Evolutionary conservation across 2,329 filamentous ascomycete genomes (phyloP).

Genomic region (Venturia nashicola): DNA sequence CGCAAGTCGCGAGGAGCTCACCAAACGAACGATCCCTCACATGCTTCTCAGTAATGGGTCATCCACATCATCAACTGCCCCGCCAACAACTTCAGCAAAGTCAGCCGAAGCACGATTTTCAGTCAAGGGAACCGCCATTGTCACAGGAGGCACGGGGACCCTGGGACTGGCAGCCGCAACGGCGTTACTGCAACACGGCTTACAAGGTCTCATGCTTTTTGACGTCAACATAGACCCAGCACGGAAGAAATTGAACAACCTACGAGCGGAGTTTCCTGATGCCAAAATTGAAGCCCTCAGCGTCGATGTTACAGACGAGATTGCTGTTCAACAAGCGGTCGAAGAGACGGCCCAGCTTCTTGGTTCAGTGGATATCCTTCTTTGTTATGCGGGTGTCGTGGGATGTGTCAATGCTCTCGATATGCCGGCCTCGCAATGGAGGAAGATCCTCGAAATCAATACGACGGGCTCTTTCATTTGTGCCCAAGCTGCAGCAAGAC

Average conservation of each 20-base stretch:
- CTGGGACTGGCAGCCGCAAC: conserved; percentile 45
- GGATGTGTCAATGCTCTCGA: conserved; percentile 48
- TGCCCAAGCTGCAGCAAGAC: conserved; percentile 49
- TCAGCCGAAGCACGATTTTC: conserved; percentile 3
- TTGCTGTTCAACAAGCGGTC: conserved; percentile 33
- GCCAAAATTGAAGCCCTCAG: conserved; percentile 36
- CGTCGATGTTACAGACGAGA: conserved; percentile 48
- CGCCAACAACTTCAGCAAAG: background rate
- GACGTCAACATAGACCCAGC: conserved; percentile 40
- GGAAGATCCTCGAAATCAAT: conserved; percentile 57
- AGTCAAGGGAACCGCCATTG: conserved; percentile 18
- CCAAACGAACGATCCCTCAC: conserved; percentile 3
- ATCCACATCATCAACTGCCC: background rate
- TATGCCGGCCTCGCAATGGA: conserved; percentile 46
- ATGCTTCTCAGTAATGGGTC: conserved; percentile 1
- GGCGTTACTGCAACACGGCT: conserved; percentile 58
- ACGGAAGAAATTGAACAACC: conserved; percentile 28
- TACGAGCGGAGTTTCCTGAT: conserved; percentile 43
- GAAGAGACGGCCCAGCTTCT: conserved; percentile 29
- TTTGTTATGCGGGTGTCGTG: conserved; percentile 59
- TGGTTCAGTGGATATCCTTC: conserved; percentile 42
- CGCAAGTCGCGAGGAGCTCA: conserved; percentile 1
- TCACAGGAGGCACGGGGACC: conserved; percentile 56
- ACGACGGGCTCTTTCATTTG: conserved; percentile 58
- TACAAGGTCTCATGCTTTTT: conserved; percentile 46